Base-by-base conservation (phyloP, 345 rosid genomes). In the Rhodamnia argentea region DNA sequence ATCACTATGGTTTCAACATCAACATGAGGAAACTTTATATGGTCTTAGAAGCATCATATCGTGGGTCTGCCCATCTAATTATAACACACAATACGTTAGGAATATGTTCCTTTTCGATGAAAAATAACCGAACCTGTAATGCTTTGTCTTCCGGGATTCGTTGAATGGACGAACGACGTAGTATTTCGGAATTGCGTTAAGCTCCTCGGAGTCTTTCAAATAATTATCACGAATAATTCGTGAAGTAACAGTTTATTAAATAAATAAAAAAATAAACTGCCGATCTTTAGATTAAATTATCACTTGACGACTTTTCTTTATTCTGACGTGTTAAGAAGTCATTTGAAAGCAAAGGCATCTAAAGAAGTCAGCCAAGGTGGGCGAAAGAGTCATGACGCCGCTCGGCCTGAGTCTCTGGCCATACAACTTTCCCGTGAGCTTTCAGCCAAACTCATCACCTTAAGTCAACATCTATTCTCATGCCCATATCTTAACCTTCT, bases 51-150 rank as follows among this genome's bases (percentile, higher is more conserved):
- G 47, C 13, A 70, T 70, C 24, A 2, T 70, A 37, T 20, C 22
- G 0, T 24, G 6, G 2, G 20, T 70, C 26, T 26, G 0, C 26
- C 7, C 47, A 3, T 70, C 5, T 40, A 37, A 70, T 18, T 18
- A 20, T 37, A 14, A 29, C 1, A 3, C 18, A 4, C 75, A 6
- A 62, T 14, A 62, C 10, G 8, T 14, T 12, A 0, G 1, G 42
- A 29, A 64, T 29, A 29, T 29, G 42, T 29, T 64, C 9, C 23
- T 29, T 64, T 64, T 0, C 42, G 5, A 64, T 29, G 11, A 1
- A 64, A 16, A 64, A 64, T 8, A 64, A 7, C 7, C 6, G 5
- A 29, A 64, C 16, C 11, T 29, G 1, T 64, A 29, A 64, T 29
- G 22, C 42, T 64, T 29, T 29, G 42, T 16, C 3, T 0, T 64